Evolutionary conservation across 2,329 filamentous ascomycete species (phyloP), one percentile per base, ranked within the genome.

Genomic region (Arthrobotrys pseudoclavata): DNA sequence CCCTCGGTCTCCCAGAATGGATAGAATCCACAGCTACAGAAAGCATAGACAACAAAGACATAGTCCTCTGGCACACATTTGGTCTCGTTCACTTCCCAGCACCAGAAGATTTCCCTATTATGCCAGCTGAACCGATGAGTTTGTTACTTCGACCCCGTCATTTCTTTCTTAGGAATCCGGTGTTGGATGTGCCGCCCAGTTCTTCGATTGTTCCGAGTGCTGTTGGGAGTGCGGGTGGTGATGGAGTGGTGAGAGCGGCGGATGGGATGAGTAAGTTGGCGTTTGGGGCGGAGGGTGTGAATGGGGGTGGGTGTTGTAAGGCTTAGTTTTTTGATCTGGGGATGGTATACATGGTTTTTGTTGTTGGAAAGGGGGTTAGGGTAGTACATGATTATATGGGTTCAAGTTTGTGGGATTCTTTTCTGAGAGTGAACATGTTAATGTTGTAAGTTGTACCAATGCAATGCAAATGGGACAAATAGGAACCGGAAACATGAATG

Each of bases 61-160:
- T 97, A 31, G 94, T 97, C 0, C 88, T 97, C 15, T 97, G 94
- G 94, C 94, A 97, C 85, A 97, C 93, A 0, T 97, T 97, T 82
- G 94, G 94, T 40, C 87, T 97, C 40, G 95, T 91, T 0, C 94
- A 97, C 83, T 95, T 97, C 86, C 94, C 94, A 0, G 86, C 92
- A 0, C 93, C 94, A 0, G 94, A 97, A 83, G 94, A 97, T 84
- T 97, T 93, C 86, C 94, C 94, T 31, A 87, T 97, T 81, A 97
- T 97, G 94, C 93, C 93, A 0, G 91, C 89, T 0, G 92, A 94
- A 86, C 92, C 92, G 0, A 94, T 97, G 88, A 92, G 89, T 0
- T 85, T 97, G 80, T 86, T 96, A 40, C 86, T 96, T 47, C 86
- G 92, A 34, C 93, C 93, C 2, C 86, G 93, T 48, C 91, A 96